Percentiles rank a stretch among this genome's conserved stretches.
Evolutionary conservation across 2,329 filamentous ascomycete genomes (phyloP).

Genomic region (Colletotrichum eremochloae): DNA sequence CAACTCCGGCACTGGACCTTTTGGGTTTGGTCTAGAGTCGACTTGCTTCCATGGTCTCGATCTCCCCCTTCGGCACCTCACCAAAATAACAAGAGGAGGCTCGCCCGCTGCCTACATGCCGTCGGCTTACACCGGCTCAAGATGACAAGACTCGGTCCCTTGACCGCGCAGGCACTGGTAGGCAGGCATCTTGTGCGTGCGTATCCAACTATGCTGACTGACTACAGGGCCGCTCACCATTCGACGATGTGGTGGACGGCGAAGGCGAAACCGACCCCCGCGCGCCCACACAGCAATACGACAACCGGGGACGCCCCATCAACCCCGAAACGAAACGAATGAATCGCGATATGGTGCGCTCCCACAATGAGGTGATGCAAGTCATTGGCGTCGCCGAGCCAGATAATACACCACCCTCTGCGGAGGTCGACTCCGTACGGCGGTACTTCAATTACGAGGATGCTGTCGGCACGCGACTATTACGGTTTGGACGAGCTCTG

Average conservation of each 20-base stretch:
- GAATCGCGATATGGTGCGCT: constrained; percentile 69
- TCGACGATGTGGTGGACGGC: constrained; percentile 68
- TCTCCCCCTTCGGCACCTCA: neutral
- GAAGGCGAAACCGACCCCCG: constrained; percentile 58
- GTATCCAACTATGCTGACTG: constrained; percentile 17
- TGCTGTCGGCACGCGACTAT: constrained; percentile 57
- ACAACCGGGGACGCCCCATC: constrained; percentile 67
- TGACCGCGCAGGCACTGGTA: constrained; percentile 70
- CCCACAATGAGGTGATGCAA: constrained; percentile 74
- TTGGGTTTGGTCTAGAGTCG: neutral
- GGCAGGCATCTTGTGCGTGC: constrained; percentile 47
- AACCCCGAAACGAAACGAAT: constrained; percentile 68
- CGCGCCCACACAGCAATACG: constrained; percentile 63
- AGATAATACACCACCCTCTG: constrained; percentile 58
- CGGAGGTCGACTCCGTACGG: constrained; percentile 56
- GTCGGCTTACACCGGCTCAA: neutral
- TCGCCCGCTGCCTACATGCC: neutral
- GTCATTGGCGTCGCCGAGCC: constrained; percentile 73
- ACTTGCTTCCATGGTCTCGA: neutral
- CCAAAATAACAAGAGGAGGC: neutral
- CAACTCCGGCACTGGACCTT: neutral
- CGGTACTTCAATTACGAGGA: constrained; percentile 64
- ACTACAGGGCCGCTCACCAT: constrained; percentile 69
- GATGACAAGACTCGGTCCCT: constrained; percentile 55
- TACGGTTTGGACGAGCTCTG: constrained; percentile 51